phyloP scores from a whole-genome alignment of 345 rosid species.

The Euclidium syriacum region DNA sequence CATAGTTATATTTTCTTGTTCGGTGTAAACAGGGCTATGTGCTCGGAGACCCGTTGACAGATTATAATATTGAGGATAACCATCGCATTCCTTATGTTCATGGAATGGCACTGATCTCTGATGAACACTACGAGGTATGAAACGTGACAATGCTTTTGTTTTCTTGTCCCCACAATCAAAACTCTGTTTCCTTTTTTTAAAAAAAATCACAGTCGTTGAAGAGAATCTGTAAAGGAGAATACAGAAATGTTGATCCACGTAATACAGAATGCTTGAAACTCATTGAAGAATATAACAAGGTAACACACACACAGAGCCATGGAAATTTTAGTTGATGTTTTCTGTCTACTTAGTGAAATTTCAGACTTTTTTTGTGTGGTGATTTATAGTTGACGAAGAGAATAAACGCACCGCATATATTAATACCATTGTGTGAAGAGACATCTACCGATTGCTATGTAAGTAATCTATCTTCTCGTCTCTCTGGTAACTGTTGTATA shows the following conservation, averaged over 20 bases:
- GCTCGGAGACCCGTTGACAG: slow-evolving; percentile 44
- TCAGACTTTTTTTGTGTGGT: neutral
- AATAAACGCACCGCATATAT: neutral
- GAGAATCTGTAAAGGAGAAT: neutral
- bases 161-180: neutral
- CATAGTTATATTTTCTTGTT: neutral
- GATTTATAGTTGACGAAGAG: neutral
- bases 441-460: neutral
- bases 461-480: neutral
- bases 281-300: neutral
- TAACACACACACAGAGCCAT: slow-evolving; percentile 20
- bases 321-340: neutral
- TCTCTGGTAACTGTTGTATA: neutral
- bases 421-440: neutral
- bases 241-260: neutral
- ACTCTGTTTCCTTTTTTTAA: neutral
- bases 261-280: neutral
- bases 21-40: slow-evolving; percentile 42
- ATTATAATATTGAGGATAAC: slow-evolving; percentile 25
- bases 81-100: slow-evolving; percentile 36
- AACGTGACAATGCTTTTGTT: neutral
- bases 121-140: slow-evolving; percentile 39
- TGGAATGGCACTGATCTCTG: slow-evolving; percentile 39
- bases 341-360: neutral
- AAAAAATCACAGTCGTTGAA: neutral